Base-by-base conservation (phyloP, 306 rosid species). In the Quercus variabilis region DNA sequence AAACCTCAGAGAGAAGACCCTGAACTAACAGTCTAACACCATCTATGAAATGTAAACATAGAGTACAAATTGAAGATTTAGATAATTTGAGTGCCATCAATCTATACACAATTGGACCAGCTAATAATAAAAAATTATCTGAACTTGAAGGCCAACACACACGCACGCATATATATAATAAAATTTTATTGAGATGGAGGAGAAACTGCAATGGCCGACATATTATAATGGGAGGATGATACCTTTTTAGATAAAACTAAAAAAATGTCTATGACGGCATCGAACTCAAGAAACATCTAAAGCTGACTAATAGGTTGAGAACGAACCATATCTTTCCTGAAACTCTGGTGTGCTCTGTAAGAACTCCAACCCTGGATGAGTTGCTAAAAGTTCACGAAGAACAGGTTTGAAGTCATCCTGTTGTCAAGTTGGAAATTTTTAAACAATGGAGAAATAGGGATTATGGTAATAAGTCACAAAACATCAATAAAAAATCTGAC, bases 301-400 rank as follows among this genome's bases (percentile, higher is more conserved):
- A 76, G 71, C 28, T 73, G 67, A 17, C 17, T 13, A 75, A 49
- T 14, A 83, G 87, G 82, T 57, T 74, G 70, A 84, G 80, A 77
- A 89, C 99, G 63, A 86, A 96, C 99, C 99, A 69, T 93, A 96
- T 96, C 99, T 91, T 83, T 96, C 99, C 87, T 96, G 99, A 90
- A 96, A 96, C 86, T 96, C 99, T 52, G 97, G 99, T 51, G 99
- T 96, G 80, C 96, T 88, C 88, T 93, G 99, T 82, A 96, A 87
- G 88, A 96, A 96, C 86, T 96, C 99, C 82, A 96, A 81, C 83
- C 99, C 99, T 30, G 99, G 96, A 85, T 96, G 99, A 75, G 96
- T 88, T 57, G 97, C 92, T 94, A 96, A 90, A 79, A 96, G 96
- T 86, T 96, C 99, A 55, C 91, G 90, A 70, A 96, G 93, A 80